Evolutionary conservation across 2,329 filamentous ascomycete genomes (phyloP), one percentile per base, ranked within the genome.

Genomic region (Arthrobotrys sphaeroides): DNA sequence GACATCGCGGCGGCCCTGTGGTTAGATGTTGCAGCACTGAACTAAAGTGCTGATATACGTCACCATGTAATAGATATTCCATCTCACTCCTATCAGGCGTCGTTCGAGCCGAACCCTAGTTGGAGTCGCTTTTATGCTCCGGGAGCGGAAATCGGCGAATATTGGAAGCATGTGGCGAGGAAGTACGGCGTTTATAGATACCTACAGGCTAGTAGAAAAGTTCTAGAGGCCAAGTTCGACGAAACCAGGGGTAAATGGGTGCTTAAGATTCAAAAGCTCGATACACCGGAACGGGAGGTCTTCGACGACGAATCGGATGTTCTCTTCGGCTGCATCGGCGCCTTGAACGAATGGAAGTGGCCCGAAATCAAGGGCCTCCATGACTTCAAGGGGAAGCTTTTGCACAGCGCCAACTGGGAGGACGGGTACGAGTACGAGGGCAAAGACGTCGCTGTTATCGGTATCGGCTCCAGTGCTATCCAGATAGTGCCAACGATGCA

Each of bases 51-150:
- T 24, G 12, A 40, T 9, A 24, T 16, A 38, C n/a, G 3, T 5
- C 4, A 1, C 59, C 69, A 45, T 64, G 64, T n/a, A 13, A 22
- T 55, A 79, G 87, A 88, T 79, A 84, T 88, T 28, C 86, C 86
- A 7, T 86, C 84, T 78, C 87, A 89, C 81, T 88, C 87, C 80
- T 90, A 90, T 79, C 88, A 88, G 79, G 89, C 88, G 79, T 86
- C 87, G 1, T 89, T 86, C 85, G 84, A 85, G 65, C 86, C 85
- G 1, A 90, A 89, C 79, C 85, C 84, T 5, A 84, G 85, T 40
- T 90, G 88, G 88, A 84, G 84, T 16, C 85, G 85, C 66, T 87
- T 89, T 79, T 89, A 87, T 78, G 83, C 86, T 55, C 81, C 80
- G 4, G 81, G 82, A 38, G 81, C 78, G 22, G 86, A 88, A 78